phyloP scores from a whole-genome alignment of 2,329 filamentous ascomycete species.

The Epichloe gansuensis region DNA sequence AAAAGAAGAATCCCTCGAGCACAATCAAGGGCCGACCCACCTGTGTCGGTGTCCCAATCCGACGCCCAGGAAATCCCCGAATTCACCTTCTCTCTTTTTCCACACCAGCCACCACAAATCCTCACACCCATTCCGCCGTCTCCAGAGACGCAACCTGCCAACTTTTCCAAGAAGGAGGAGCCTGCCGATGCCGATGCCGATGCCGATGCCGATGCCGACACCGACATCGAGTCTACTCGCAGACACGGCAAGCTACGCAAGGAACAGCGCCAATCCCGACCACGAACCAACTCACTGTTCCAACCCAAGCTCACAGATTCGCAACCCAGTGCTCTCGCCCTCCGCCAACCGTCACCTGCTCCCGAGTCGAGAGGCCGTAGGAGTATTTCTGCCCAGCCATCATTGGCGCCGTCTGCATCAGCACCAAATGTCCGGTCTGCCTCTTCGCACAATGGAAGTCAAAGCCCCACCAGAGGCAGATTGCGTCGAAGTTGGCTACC shows the following conservation, averaged over 20 bases:
- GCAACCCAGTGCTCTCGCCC: constrained; percentile 12
- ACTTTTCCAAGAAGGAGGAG: constrained; percentile 11
- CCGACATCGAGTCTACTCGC: constrained; percentile 7
- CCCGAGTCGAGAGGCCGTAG: constrained; percentile 29
- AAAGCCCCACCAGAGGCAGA: constrained; percentile 33
- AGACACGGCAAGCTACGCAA: constrained; percentile 21
- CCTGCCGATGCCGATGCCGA: constrained; percentile 4
- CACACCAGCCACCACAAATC: constrained; percentile 15
- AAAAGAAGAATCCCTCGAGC: neutral
- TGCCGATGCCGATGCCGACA: neutral
- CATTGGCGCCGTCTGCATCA: neutral
- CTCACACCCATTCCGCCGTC: constrained; percentile 19
- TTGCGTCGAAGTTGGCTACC: constrained; percentile 43
- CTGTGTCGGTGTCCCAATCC: constrained; percentile 6
- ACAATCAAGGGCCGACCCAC: neutral
- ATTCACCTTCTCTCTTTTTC: constrained; percentile 10
- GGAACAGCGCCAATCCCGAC: constrained; percentile 13
- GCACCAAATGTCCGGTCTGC: constrained; percentile 15
- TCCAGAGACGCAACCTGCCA: constrained; percentile 14
- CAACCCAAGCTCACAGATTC: constrained; percentile 14
- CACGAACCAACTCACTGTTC: constrained; percentile 23
- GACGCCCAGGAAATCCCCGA: constrained; percentile 11
- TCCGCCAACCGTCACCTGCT: constrained; percentile 20
- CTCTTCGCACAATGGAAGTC: constrained; percentile 22
- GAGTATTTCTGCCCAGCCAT: constrained; percentile 36